Evolutionary conservation across 257 asterid species (phyloP).

Genomic region (Penstemon newberryi): DNA sequence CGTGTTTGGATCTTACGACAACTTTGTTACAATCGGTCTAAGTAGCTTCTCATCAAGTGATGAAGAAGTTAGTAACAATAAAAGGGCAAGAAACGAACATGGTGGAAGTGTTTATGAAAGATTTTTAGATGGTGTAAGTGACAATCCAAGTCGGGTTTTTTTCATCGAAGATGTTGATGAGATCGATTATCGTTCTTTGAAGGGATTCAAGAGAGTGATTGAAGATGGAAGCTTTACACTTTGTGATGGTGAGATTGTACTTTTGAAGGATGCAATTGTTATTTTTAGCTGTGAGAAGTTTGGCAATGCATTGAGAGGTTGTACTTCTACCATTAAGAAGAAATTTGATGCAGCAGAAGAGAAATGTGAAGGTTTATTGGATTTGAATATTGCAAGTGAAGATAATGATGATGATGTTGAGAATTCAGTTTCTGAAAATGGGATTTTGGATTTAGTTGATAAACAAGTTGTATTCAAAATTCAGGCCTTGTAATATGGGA

Average conservation of each 20-base stretch:
- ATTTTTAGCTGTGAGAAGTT: slow-evolving; percentile 53
- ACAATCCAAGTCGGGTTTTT: slow-evolving; percentile 70
- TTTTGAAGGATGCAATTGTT: slow-evolving; percentile 67
- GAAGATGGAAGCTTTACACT: slow-evolving; percentile 42
- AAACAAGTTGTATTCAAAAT: slow-evolving; percentile 55
- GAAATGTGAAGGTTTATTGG: slow-evolving; percentile 35
- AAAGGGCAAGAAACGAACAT: slow-evolving; percentile 63
- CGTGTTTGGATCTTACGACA: slow-evolving; percentile 58
- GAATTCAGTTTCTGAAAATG: slow-evolving; percentile 22
- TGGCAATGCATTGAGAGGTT: slow-evolving; percentile 30
- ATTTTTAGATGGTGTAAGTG: slow-evolving; percentile 52
- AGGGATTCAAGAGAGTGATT: slow-evolving; percentile 49
- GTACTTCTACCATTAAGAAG: slow-evolving; percentile 25
- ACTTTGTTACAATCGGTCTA: slow-evolving; percentile 41
- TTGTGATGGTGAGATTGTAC: slow-evolving; percentile 43
- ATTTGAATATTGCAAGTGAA: slow-evolving; percentile 70
- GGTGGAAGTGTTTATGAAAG: slow-evolving; percentile 59
- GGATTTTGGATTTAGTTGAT: slow-evolving; percentile 58
- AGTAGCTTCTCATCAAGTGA: slow-evolving; percentile 43
- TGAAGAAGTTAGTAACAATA: slow-evolving; percentile 51
- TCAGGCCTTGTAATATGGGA: slow-evolving; percentile 40
- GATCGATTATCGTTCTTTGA: slow-evolving; percentile 39
- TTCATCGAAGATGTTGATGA: slow-evolving; percentile 66
- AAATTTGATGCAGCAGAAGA: slow-evolving; percentile 16
- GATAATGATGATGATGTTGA: slow-evolving; percentile 38